phyloP scores from a whole-genome alignment of 2,329 filamentous ascomycete genomes.

The Thermoascus crustaceus region DNA sequence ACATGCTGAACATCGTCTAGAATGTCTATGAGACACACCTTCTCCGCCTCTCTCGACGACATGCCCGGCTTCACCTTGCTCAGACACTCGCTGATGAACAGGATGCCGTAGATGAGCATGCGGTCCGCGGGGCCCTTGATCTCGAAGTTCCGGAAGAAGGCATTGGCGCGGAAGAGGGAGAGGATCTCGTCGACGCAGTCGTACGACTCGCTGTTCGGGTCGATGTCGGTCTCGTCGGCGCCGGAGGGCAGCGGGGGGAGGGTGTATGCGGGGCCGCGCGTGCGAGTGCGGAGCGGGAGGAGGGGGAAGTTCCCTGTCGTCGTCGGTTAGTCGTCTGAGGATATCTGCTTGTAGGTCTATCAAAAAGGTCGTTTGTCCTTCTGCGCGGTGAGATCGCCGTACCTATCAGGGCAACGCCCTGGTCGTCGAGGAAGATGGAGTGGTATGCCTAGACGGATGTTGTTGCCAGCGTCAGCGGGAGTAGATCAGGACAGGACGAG shows the following conservation, averaged over 20 bases:
- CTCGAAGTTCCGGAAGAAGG: slow-evolving; percentile 98
- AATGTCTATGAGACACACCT: slow-evolving; percentile 34
- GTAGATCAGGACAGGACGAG: too few relatives aligned
- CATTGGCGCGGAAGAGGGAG: slow-evolving; percentile 90
- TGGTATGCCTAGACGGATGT: slow-evolving; percentile 93
- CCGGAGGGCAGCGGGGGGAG: slow-evolving; percentile 59
- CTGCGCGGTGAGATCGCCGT: slow-evolving; percentile 14
- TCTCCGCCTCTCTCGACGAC: slow-evolving; percentile 57
- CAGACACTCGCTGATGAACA: slow-evolving; percentile 87
- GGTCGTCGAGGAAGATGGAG: slow-evolving; percentile 85
- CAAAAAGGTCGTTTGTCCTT: background rate
- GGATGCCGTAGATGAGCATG: slow-evolving; percentile 90
- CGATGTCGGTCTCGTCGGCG: slow-evolving; percentile 44
- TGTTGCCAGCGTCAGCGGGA: too few relatives aligned
- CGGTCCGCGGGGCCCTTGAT: slow-evolving; percentile 94
- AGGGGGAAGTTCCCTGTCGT: slow-evolving; percentile 90
- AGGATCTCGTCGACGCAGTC: slow-evolving; percentile 94
- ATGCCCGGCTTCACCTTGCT: slow-evolving; percentile 74
- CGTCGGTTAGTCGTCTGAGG: too few relatives aligned
- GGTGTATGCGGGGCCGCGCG: slow-evolving; percentile 87
- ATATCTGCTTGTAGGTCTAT: too few relatives aligned
- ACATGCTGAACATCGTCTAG: background rate
- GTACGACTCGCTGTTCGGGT: slow-evolving; percentile 86
- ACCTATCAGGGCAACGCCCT: slow-evolving; percentile 59
- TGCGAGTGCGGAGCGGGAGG: slow-evolving; percentile 87